phyloP scores from a whole-genome alignment of 1,284 basidiomycete genomes.

The Trichosporon sp. region DNA sequence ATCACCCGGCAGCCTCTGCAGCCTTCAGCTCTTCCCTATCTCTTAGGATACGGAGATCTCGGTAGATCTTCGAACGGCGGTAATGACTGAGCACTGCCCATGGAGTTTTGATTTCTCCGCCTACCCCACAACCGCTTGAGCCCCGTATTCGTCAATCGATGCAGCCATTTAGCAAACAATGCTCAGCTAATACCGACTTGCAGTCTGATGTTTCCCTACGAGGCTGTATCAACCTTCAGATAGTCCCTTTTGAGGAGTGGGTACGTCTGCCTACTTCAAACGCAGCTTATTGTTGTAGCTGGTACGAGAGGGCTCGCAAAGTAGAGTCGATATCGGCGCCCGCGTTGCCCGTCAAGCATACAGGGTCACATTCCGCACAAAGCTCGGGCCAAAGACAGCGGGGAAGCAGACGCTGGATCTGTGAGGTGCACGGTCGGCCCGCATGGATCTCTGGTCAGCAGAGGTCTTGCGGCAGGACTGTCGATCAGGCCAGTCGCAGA shows the following conservation, averaged over 20 bases:
- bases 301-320: neutral
- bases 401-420: neutral
- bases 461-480: no score
- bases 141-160: neutral
- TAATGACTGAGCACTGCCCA: neutral
- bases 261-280: neutral
- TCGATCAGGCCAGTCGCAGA: neutral
- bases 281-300: no score
- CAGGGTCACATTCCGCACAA: neutral
- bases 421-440: neutral
- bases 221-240: neutral
- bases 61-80: neutral
- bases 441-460: neutral
- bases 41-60: neutral
- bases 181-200: neutral
- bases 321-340: neutral
- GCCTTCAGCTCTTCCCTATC: neutral
- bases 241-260: neutral
- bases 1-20: slow-evolving; percentile 2
- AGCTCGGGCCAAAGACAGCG: neutral
- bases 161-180: neutral
- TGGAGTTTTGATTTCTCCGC: neutral
- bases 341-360: neutral
- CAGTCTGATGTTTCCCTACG: neutral
- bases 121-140: neutral